These are phyloP conservation scores for Leucoagaricus sp. DNA, from an alignment of 1,284 basidiomycete species.

Conservation along the genomic window DNA sequence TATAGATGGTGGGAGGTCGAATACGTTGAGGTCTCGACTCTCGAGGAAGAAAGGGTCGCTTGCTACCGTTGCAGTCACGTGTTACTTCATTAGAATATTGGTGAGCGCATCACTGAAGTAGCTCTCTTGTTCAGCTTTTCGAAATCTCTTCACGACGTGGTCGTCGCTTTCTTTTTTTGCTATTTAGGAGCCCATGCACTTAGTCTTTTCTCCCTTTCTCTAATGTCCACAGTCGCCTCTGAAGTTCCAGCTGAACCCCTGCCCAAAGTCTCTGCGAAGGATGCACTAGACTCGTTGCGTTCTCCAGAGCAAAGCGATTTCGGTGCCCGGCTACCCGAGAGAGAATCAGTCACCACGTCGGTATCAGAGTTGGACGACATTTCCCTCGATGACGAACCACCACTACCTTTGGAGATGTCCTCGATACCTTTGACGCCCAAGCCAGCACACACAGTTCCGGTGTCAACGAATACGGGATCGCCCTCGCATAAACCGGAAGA, in stretches of 20 bases:
- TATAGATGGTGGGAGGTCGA: no score
- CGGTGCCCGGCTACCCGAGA: constrained; percentile 24
- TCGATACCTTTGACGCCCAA: constrained; percentile 7
- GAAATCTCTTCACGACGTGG: constrained; percentile 1
- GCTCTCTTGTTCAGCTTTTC: not conserved
- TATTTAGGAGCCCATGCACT: constrained; percentile 2
- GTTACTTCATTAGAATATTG: constrained; percentile 3
- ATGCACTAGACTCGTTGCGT: constrained; percentile 36
- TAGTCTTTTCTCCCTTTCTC: not conserved
- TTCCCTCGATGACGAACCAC: constrained; percentile 52
- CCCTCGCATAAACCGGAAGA: not conserved
- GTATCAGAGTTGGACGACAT: constrained; percentile 56
- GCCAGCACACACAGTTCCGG: not conserved
- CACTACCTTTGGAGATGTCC: constrained; percentile 49
- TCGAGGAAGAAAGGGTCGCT: no score
- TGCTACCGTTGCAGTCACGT: constrained; percentile 1
- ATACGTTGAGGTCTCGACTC: no score
- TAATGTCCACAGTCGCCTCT: constrained; percentile 7
- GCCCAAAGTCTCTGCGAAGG: constrained; percentile 15
- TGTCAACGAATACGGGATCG: not conserved
- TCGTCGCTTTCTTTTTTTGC: not conserved
- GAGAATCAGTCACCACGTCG: constrained; percentile 51
- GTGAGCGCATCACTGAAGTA: not conserved
- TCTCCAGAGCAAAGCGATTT: constrained; percentile 34
- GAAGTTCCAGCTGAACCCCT: constrained; percentile 1